These are phyloP conservation scores for Lactifluus echinatus DNA, from an alignment of 768 basidiomycete species.

Conservation along the genomic window DNA sequence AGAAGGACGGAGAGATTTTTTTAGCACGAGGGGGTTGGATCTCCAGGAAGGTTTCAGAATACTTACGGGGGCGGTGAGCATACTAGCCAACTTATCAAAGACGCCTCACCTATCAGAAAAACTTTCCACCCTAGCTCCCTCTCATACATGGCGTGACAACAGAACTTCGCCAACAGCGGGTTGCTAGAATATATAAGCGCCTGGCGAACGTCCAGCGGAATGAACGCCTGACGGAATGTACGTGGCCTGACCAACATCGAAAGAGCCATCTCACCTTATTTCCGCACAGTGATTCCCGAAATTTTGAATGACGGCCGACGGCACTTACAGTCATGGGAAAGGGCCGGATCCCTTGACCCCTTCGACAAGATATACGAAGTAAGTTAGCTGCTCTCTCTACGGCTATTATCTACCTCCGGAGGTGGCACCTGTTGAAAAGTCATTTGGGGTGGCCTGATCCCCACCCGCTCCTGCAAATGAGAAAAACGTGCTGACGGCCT, in stretches of 20 bases:
- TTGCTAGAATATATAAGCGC: constrained; percentile 64
- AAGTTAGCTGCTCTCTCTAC: constrained; percentile 20
- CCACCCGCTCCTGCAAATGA: neutral
- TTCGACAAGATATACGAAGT: constrained; percentile 66
- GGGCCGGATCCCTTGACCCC: constrained; percentile 57
- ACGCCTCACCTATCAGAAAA: neutral
- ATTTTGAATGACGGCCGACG: constrained; percentile 57
- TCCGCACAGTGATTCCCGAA: constrained; percentile 48
- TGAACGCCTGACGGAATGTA: constrained; percentile 51
- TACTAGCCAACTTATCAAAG: neutral
- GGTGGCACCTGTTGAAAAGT: constrained; percentile 4
- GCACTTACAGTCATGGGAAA: constrained; percentile 57
- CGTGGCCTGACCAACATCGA: constrained; percentile 26
- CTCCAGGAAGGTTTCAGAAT: constrained; percentile 74
- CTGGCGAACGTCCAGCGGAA: constrained; percentile 55
- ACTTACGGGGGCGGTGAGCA: constrained; percentile 63
- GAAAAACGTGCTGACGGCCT: neutral
- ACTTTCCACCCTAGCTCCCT: constrained; percentile 45
- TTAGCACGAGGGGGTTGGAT: constrained; percentile 61
- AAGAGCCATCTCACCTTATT: constrained; percentile 12
- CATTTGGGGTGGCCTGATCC: neutral
- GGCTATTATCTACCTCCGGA: neutral
- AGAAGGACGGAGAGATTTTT: constrained; percentile 57
- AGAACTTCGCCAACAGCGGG: constrained; percentile 50
- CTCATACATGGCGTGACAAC: constrained; percentile 70